These are phyloP conservation scores for Heterobasidion occidentale DNA, from an alignment of 1,284 basidiomycete species.

Conservation along the genomic window DNA sequence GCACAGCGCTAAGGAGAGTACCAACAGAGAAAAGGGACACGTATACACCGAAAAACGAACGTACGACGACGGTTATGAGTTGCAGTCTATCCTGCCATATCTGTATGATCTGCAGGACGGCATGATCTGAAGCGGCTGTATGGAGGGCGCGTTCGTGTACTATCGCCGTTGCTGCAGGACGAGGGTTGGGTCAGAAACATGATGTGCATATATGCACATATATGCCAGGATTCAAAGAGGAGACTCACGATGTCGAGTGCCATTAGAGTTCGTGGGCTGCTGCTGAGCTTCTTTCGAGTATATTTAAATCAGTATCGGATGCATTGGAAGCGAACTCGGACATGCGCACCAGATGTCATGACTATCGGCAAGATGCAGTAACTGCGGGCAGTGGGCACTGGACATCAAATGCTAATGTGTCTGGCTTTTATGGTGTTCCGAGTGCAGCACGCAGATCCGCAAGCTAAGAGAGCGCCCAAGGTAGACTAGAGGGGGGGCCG, in stretches of 20 bases:
- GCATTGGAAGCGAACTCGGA: neutral
- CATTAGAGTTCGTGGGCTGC: neutral
- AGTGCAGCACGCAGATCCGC: too few species aligned
- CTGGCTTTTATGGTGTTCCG: too few species aligned
- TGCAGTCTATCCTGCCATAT: constrained; percentile 24
- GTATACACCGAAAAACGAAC: constrained; percentile 2
- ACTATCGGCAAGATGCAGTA: neutral
- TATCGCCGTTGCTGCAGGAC: neutral
- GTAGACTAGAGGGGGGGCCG: too few species aligned
- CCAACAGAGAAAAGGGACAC: neutral
- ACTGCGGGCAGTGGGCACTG: too few species aligned
- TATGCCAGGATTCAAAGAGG: neutral
- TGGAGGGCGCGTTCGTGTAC: neutral
- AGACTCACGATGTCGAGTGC: neutral
- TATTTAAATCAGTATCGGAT: neutral
- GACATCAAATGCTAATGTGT: too few species aligned
- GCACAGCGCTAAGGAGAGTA: neutral
- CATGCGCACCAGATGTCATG: neutral
- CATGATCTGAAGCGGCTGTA: neutral
- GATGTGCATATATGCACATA: neutral
- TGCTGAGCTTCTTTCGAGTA: neutral
- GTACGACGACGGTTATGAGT: constrained; percentile 21
- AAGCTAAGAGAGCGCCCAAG: too few species aligned
- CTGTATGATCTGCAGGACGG: constrained; percentile 15
- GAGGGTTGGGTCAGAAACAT: neutral